Evolutionary conservation across 768 basidiomycete genomes (phyloP), one percentile per base, ranked within the genome.

Genomic region (Coprinellus aureogranulatus): DNA sequence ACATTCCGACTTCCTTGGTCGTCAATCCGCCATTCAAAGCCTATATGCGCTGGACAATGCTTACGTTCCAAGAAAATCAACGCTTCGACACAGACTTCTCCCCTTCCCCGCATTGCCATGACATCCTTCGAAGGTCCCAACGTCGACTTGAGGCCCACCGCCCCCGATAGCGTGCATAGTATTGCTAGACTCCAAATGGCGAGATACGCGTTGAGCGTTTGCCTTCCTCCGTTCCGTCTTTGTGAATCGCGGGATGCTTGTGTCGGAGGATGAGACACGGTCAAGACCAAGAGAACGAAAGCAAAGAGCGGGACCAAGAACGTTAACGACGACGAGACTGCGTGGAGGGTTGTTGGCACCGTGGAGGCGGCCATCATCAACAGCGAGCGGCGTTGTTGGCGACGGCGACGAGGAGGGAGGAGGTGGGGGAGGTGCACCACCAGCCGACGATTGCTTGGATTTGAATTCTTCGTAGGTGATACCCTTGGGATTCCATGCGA

Each of bases 401-500:
- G n/a, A n/a, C n/a, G 86, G 82, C 0, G 86, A 83, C 0, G 87
- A 79, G 0, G 86, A 81, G 0, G 84, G 80, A 0, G 84, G 75
- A 2, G 79, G 85, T 0, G 84, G 80, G 0, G 86, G 78, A 0
- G 86, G 78, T 0, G 80, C 78, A 0, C 63, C 68, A 0, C 74
- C 66, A 16, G 77, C 62, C 37, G 75, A 61, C 6, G 41, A n/a
- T 5, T 16, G 20, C 20, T 44, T 16, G 6, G 41, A 63, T 48
- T 76, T 77, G 67, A 83, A 89, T 62, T 85, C 77, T 12, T 80
- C 77, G 25, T 85, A 74, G 10, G 79, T 72, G 23, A 86, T 68
- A 3, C 87, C 89, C 87, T 84, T 88, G 10, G 86, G 68, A 68
- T 98, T 98, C 97, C 97, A 99, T 16, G 79, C 69, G 11, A 98